Evolutionary conservation across 352 stramenopile species (phyloP).

Genomic region (Saprolegnia parasitica): DNA sequence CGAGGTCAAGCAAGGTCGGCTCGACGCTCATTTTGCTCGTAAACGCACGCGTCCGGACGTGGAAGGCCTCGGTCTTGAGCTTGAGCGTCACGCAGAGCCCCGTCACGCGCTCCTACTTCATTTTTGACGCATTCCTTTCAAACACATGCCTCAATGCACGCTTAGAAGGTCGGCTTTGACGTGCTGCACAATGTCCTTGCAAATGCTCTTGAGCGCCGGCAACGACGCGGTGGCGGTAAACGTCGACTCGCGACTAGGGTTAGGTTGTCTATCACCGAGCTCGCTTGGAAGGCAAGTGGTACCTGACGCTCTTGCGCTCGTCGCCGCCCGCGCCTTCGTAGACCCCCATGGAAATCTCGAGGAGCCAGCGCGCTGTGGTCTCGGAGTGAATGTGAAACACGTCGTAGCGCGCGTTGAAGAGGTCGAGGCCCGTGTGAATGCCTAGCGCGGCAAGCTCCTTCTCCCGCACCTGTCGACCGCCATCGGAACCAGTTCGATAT

Average conservation of each 20-base stretch:
- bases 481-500: neutral
- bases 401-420: slow-evolving; percentile 54
- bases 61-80: slow-evolving; percentile 32
- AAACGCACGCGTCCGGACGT: slow-evolving; percentile 25
- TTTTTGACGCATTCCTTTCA: neutral
- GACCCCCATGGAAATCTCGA: slow-evolving; percentile 68
- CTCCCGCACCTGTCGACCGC: slow-evolving; percentile 71
- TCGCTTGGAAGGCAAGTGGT: neutral
- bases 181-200: slow-evolving; percentile 52
- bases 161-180: slow-evolving; percentile 53
- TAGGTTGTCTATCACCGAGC: neutral
- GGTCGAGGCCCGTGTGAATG: slow-evolving; percentile 81
- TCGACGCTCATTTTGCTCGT: slow-evolving; percentile 4
- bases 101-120: slow-evolving; percentile 14
- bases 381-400: slow-evolving; percentile 63
- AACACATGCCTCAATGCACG: slow-evolving; percentile 12
- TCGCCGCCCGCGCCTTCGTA: slow-evolving; percentile 39
- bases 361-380: slow-evolving; percentile 61
- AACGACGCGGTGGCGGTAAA: slow-evolving; percentile 42
- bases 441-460: slow-evolving; percentile 84
- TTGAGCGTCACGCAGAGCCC: slow-evolving; percentile 36
- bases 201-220: slow-evolving; percentile 51
- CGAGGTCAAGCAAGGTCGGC: slow-evolving; percentile 10
- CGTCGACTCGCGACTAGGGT: slow-evolving; percentile 66
- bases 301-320: slow-evolving; percentile 53